Percentiles rank a stretch among this genome's conserved stretches.
These are phyloP conservation scores for Panaeolus papilionaceus DNA, from an alignment of 768 basidiomycete genomes.

Conservation along the genomic window DNA sequence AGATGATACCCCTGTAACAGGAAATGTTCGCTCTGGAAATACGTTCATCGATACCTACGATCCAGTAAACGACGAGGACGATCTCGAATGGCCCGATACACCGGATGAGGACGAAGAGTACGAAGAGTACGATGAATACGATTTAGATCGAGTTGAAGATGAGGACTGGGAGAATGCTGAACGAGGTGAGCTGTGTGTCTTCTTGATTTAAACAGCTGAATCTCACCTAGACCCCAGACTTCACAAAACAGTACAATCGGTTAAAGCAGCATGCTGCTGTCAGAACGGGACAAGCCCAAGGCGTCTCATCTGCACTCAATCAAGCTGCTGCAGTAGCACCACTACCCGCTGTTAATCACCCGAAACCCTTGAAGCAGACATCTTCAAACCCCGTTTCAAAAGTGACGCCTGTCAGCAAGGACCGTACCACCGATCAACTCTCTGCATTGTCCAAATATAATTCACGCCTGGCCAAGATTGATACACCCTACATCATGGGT, in stretches of 20 bases:
- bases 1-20: conserved; percentile 32
- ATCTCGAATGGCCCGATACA: conserved; percentile 38
- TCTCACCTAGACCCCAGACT: conserved; percentile 62
- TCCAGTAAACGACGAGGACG: conserved; percentile 42
- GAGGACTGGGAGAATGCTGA: conserved; percentile 91
- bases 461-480: conserved; percentile 76
- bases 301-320: conserved; percentile 58
- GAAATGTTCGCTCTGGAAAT: conserved; percentile 34
- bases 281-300: conserved; percentile 72
- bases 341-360: conserved; percentile 77
- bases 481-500: conserved; percentile 69
- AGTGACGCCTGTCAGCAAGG: conserved; percentile 43
- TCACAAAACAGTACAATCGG: conserved; percentile 98
- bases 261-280: conserved; percentile 90
- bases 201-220: conserved; percentile 11
- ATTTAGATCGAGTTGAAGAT: conserved; percentile 74
- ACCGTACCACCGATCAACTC: conserved; percentile 75
- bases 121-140: conserved; percentile 53
- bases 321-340: conserved; percentile 57
- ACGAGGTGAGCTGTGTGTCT: conserved; percentile 57
- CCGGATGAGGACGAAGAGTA: conserved; percentile 48
- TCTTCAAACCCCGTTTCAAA: conserved; percentile 28
- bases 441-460: conserved; percentile 78
- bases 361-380: conserved; percentile 41
- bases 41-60: conserved; percentile 52